Evolutionary conservation across 257 asterid species (phyloP), one percentile per base, ranked within the genome.

Genomic region (Solanum boliviense): DNA sequence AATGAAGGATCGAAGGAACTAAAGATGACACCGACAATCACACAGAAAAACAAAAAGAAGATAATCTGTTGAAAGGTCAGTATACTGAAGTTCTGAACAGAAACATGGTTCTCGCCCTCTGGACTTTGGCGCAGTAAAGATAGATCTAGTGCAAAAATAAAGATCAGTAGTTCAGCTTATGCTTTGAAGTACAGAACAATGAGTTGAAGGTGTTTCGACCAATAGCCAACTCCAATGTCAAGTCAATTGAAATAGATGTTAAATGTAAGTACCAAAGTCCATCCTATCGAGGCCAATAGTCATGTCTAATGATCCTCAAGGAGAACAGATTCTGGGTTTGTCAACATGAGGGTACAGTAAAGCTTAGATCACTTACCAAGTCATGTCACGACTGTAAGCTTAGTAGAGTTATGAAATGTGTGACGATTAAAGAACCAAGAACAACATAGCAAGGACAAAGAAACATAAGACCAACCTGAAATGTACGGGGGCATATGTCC

Each of bases 401-500:
- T 2, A 25, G 38, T 41, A 41, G 62, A 78, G 67, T 5, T 44
- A 20, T 18, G 38, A 79, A 44, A 16, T 27, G 38, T 25, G n/a
- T 25, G 1, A 44, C 13, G 34, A 34, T 23, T 36, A 5, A 9
- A 72, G 44, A 8, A 39, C 34, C 20, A 70, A 44, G 35, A 39
- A 41, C 86, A 65, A 23, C 2, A 6, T 16, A 34, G 18, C 39
- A 36, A n/a, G 68, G 39, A 32, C 13, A n/a, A 16, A 29, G 68
- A 81, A 46, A 2, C 41, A 1, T 12, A 31, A 71, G 88, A 62
- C 32, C 36, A 76, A 92, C 95, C 95, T 97, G 98, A 95, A 96
- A 90, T 96, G 99, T 4, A 95, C 98, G 0, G 98, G 99, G 86
- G 99, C 96, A 31, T 94, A 96, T 34, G 98, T 93, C 18, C 99